Evolutionary conservation across 2,329 filamentous ascomycete species (phyloP), one percentile per base, ranked within the genome.

Genomic region (Diaporthe sp.): DNA sequence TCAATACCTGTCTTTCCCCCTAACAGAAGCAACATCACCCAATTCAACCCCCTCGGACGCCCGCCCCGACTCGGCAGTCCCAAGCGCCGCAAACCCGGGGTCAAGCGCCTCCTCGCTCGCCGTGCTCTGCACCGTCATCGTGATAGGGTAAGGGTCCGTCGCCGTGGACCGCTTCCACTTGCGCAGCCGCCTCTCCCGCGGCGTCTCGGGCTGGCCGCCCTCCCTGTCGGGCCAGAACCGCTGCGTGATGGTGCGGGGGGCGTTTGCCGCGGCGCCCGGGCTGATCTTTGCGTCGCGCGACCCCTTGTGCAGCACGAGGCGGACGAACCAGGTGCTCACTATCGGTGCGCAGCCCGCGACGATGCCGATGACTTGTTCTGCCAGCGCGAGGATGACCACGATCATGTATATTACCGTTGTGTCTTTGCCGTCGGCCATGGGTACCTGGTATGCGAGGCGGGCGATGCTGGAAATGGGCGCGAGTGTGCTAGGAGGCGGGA

Each of bases 381-480:
- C 77, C 0, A 76, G 75, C 1, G 80, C 80, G n/a, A 80, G 78
- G 10, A 80, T 65, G 15, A 77, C 34, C 2, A 80, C 77, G 9
- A 80, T 78, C 9, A 77, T 73, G 70, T 80, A 81, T 39, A 80
- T 77, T 34, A 80, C 78, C 3, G 80, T 81, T 65, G 73, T 79
- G 58, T 81, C 78, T 9, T 44, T 15, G 34, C 75, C 75, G 6
- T 78, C 49, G 34, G 75, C 77, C 42, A 72, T 63, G 13, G 75
- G 75, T 2, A 80, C 75, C 47, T 80, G 79, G 39, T 80, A 81
- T 0, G 63, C 78, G 0, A 82, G 80, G 6, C 80, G 77, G 25
- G 80, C 77, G 17, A 81, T 73, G 73, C 80, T 81, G 49, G 78
- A 77, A 13, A 81, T 42, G 0, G 79, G 78, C n/a, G 80, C 80